These are phyloP conservation scores for Aspergillus phoenicis DNA, from an alignment of 2,329 filamentous ascomycete genomes.

Conservation along the genomic window DNA sequence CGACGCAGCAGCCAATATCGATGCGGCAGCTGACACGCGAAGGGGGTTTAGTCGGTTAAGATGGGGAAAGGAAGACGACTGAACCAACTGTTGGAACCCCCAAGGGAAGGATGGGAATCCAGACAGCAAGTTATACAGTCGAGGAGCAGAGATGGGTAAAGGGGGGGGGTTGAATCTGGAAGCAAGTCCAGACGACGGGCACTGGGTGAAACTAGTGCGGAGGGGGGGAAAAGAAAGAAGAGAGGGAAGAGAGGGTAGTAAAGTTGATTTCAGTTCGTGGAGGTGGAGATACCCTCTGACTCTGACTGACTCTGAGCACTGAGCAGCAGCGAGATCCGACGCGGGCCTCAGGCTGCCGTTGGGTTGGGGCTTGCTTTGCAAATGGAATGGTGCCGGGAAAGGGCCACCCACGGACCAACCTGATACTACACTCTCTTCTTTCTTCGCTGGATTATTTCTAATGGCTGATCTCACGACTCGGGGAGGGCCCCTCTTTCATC, in stretches of 20 bases:
- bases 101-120: slow-evolving; percentile 18
- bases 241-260: slow-evolving; percentile 13
- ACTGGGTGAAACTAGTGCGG: slow-evolving; percentile 15
- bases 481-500: not conserved
- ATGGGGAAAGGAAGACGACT: slow-evolving; percentile 2
- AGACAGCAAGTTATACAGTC: slow-evolving; percentile 20
- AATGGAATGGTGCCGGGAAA: slow-evolving; percentile 7
- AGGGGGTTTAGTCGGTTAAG: slow-evolving; percentile 16
- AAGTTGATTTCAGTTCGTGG: slow-evolving; percentile 11
- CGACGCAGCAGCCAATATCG: slow-evolving; percentile 18
- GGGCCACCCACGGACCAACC: slow-evolving; percentile 5
- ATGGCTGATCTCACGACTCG: not conserved
- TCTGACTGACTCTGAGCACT: not conserved
- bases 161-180: slow-evolving; percentile 6
- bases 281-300: slow-evolving; percentile 15
- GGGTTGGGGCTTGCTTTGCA: slow-evolving; percentile 16
- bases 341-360: slow-evolving; percentile 24
- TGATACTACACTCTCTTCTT: not conserved
- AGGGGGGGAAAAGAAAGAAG: slow-evolving; percentile 17
- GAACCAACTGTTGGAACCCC: slow-evolving; percentile 23
- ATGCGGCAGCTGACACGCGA: slow-evolving; percentile 22
- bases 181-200: slow-evolving; percentile 9
- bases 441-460: not conserved
- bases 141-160: not conserved
- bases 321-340: slow-evolving; percentile 3